Evolutionary conservation across 2,329 filamentous ascomycete species (phyloP).

Genomic region (Fusarium mexicanum): DNA sequence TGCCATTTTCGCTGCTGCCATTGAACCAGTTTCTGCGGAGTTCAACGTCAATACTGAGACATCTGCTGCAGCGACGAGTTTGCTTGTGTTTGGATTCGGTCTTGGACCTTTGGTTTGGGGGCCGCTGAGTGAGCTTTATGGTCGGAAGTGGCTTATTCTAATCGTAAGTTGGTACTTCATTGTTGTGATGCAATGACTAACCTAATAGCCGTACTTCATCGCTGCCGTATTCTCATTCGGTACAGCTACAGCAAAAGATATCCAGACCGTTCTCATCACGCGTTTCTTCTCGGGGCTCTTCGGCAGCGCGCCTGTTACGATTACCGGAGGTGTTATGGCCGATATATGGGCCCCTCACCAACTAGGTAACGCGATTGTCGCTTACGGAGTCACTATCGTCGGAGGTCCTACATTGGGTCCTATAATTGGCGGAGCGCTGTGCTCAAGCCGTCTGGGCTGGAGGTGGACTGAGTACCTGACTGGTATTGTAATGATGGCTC

Average conservation of each 20-base stretch:
- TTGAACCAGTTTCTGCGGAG: neutral
- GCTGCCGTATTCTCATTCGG: neutral
- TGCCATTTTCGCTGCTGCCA: neutral
- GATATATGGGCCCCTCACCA: neutral
- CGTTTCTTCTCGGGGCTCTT: neutral
- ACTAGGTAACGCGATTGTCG: neutral
- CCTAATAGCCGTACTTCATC: neutral
- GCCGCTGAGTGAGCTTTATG: neutral
- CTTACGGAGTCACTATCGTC: neutral
- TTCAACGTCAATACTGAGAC: neutral
- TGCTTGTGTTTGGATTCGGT: neutral
- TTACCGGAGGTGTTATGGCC: neutral
- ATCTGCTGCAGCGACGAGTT: neutral
- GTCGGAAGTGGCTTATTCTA: neutral
- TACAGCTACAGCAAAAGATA: neutral
- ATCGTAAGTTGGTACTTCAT: accelerated
- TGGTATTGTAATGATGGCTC: neutral
- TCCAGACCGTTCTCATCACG: neutral
- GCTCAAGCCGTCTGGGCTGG: neutral
- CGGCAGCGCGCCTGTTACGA: neutral
- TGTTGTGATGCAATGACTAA: neutral
- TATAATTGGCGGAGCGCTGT: neutral
- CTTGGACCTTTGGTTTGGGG: neutral
- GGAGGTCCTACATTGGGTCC: neutral
- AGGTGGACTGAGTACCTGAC: neutral